Base-by-base conservation (phyloP, 2,329 filamentous ascomycete genomes). In the Clonostachys sp. region DNA sequence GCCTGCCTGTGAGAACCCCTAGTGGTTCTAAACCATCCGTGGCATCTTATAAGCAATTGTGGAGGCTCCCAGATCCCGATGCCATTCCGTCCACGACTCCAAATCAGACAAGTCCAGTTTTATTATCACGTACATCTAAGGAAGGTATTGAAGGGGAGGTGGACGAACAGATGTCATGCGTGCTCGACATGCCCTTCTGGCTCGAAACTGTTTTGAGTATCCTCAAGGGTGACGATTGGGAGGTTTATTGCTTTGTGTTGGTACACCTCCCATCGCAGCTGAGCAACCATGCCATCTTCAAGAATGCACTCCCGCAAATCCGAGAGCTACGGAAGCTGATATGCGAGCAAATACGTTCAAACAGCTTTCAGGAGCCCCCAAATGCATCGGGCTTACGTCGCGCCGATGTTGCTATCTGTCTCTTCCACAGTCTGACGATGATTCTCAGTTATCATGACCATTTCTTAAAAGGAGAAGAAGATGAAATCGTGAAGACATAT, bases 401-500 rank as follows among this genome's bases (percentile, higher is more conserved):
- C 56, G 87, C 87, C 1, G 91, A 97, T 63, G 86, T 96, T 45
- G 89, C 89, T 13, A 87, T 94, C 35, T 95, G 91, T 59, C 75
- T 97, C 36, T 92, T 94, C 57, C 87, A 96, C 57, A 84, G 85
- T 34, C 72, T 99, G 54, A 92, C 88, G 7, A 91, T 92, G 69
- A 80, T 96, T 45, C 77, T 96, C 59, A 92, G 91, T 62, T 99
- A 96, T 60, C 90, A 96, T 62, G 81, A 86, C 46, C 79, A 90
- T 55, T 95, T 95, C 61, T 78, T 83, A 46, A 91, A 91, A 60
- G 79, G 80, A 33, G 91, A 97, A 57, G 86, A 95, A 62, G 91
- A 96, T 58, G 90, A 95, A 39, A 84, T 96, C 35, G 89, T 96
- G 24, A 84, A 85, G 53, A 83, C 89, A 0, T 96, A 99, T 61